phyloP scores from a whole-genome alignment of 2,329 filamentous ascomycete genomes.

The Aspergillus sp. region DNA sequence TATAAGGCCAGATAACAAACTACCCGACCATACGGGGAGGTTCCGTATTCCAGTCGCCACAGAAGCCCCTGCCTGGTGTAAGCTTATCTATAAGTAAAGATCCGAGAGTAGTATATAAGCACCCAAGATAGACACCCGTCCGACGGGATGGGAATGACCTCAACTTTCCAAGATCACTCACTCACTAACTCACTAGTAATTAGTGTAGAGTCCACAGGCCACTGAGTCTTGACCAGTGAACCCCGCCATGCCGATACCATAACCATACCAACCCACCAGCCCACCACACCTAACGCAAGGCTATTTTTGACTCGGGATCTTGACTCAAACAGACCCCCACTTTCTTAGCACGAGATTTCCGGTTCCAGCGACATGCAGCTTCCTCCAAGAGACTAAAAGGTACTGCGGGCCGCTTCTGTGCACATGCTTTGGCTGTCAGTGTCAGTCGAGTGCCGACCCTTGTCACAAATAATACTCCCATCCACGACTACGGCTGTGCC shows the following conservation, averaged over 20 bases:
- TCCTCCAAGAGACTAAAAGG: slow-evolving; percentile 6
- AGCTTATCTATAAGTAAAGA: background rate
- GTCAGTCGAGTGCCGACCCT: too few relatives aligned
- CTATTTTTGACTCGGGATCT: background rate
- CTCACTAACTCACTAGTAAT: too few relatives aligned
- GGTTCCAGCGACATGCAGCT: slow-evolving; percentile 23
- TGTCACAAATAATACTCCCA: too few relatives aligned
- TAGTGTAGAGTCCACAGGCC: too few relatives aligned
- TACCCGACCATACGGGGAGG: background rate
- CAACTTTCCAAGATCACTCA: too few relatives aligned
- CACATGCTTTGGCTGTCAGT: too few relatives aligned
- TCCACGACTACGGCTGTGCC: too few relatives aligned
- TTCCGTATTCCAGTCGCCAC: background rate
- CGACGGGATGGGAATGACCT: too few relatives aligned
- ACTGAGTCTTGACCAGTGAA: too few relatives aligned
- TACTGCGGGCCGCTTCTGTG: background rate
- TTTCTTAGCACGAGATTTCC: slow-evolving; percentile 14
- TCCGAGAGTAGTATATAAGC: background rate
- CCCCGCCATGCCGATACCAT: too few relatives aligned
- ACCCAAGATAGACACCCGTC: background rate
- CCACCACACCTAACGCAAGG: background rate
- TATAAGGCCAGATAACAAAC: background rate
- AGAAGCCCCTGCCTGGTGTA: background rate
- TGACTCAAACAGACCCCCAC: slow-evolving; percentile 11
- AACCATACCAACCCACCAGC: too few relatives aligned